Conservation (phyloP, 2,329 filamentous ascomycete genomes). For the Calcarisporium arbuscula region DNA sequence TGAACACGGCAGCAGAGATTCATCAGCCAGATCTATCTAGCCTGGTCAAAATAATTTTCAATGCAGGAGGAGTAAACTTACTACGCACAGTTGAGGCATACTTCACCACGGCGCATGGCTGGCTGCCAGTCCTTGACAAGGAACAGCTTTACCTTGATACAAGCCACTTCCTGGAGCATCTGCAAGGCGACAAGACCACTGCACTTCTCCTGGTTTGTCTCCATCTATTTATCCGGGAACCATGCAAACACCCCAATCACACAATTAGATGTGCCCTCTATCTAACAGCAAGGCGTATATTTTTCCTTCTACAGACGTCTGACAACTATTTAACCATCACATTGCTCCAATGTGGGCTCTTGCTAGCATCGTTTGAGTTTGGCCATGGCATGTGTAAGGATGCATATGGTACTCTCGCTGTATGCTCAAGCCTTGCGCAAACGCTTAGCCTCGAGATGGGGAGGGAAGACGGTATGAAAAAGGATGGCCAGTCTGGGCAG, state of each 20-base stretch:
- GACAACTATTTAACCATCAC: background rate
- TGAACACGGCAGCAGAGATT: too few relatives aligned
- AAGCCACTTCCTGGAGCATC: too few relatives aligned
- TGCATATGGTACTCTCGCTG: conserved; percentile 1
- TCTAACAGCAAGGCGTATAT: conserved; percentile 1
- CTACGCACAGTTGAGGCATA: background rate
- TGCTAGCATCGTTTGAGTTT: conserved; percentile 3
- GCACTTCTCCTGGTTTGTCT: conserved; percentile 5
- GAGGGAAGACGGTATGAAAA: background rate
- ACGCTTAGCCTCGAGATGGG: conserved; percentile 2
- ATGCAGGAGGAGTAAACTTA: conserved; percentile 1
- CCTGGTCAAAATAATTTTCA: conserved; percentile 1
- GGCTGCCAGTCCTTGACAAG: background rate
- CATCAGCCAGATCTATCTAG: background rate
- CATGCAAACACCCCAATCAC: conserved; percentile 5
- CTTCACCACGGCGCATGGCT: conserved; percentile 1
- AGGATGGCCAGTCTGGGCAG: too few relatives aligned
- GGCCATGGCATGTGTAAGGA: conserved; percentile 3
- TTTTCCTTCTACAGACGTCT: conserved; percentile 1
- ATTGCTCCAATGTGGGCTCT: conserved; percentile 3
- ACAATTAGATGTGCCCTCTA: conserved; percentile 1
- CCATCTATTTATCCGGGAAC: conserved; percentile 1
- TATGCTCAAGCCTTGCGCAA: conserved; percentile 4
- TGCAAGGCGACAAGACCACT: background rate
- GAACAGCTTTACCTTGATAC: background rate